These are phyloP conservation scores for Candida piceae DNA, from an alignment of 805 yeast genomes.

Conservation along the genomic window DNA sequence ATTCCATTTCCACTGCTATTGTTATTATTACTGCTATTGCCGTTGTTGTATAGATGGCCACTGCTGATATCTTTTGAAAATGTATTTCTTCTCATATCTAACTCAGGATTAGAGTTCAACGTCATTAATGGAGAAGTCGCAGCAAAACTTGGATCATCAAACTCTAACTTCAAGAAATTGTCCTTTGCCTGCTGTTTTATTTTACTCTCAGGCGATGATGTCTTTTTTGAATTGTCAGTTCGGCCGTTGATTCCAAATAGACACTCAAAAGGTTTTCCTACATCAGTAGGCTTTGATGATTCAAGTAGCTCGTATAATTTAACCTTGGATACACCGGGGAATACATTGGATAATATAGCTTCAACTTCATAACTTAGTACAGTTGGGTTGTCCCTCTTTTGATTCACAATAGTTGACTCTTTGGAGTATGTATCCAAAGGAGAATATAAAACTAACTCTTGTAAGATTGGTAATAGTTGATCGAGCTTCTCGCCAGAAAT, in stretches of 20 bases:
- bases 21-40: not conserved
- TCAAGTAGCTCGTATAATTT: conserved; percentile 23
- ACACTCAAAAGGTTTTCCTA: conserved; percentile 18
- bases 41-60: too few species aligned
- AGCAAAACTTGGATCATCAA: conserved; percentile 37
- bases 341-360: conserved; percentile 14
- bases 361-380: conserved; percentile 19
- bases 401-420: conserved; percentile 4
- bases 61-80: not conserved
- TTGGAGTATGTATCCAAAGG: conserved; percentile 10
- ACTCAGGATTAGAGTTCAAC: conserved; percentile 18
- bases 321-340: conserved; percentile 25
- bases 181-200: too few species aligned
- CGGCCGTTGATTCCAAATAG: too few species aligned
- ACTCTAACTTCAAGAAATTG: too few species aligned
- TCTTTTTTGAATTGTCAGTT: not conserved
- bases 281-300: conserved; percentile 3
- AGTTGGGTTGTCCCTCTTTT: conserved; percentile 18
- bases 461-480: conserved; percentile 27
- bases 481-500: conserved; percentile 19
- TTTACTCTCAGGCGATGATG: too few species aligned
- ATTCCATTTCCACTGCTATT: not conserved
- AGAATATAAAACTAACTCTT: conserved; percentile 25
- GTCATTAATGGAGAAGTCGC: conserved; percentile 27
- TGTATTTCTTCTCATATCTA: conserved; percentile 7